Evolutionary conservation across 2,329 filamentous ascomycete genomes (phyloP), one percentile per base, ranked within the genome.

Genomic region (Epichloe hybrida): DNA sequence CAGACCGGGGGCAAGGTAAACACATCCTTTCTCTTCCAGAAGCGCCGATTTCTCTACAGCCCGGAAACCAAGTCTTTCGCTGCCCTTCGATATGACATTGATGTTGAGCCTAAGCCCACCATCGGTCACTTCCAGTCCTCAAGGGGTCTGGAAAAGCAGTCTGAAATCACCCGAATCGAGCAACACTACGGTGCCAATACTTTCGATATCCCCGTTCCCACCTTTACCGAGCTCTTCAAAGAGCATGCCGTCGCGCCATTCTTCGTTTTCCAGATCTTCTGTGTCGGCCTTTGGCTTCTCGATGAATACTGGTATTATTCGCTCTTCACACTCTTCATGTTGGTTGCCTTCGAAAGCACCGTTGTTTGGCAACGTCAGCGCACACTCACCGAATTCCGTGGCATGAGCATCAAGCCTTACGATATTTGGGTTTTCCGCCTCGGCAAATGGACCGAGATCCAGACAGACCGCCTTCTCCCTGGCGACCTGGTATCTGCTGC

Each of bases 231-330:
- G 71, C 79, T 98, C 47, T 98, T 95, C 79, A 87, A 95, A 69
- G 93, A 98, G 69, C 94, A 98, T 67, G 91, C 94, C 23, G 94
- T 98, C 21, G 94, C 94, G 21, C 93, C 93, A 5, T 98, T 98
- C 75, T 98, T 98, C 70, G 90, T 98, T 56, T 98, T 98, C 72
- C 93, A 98, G 74, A 77, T 98, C 54, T 98, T 98, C 74, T 98
- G 94, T 61, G 93, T 98, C 52, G 94, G 93, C 15, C 73, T 98
- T 54, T 98, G 93, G 93, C 88, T 97, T 83, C 73, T 98, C 64
- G 93, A 98, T 64, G 94, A 98, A 70, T 98, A 97, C 72, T 98
- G 94, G 93, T 98, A 98, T 74, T 98, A 98, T 72, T 97, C 93
- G 54, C 80, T 98, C 20, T 98, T 98, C 69, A 98, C 94, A 0